These are phyloP conservation scores for Myriosclerotinia curreyana DNA, from an alignment of 2,329 filamentous ascomycete genomes.

Conservation along the genomic window DNA sequence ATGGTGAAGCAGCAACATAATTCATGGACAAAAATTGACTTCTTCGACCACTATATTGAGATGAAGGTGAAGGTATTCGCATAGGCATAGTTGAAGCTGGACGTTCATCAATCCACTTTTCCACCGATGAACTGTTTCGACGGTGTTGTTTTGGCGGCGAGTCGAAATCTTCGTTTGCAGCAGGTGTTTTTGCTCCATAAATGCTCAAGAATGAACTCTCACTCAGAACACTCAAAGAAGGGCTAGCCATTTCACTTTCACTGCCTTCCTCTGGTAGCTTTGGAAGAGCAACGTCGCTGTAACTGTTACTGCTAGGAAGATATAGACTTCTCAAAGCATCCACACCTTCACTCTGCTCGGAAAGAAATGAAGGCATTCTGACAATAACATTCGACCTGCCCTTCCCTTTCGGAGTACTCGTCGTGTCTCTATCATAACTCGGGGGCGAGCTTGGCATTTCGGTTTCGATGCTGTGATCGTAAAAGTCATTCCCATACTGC, in stretches of 20 bases:
- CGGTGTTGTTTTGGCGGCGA: constrained; percentile 26
- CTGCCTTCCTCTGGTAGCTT: constrained; percentile 44
- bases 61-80: constrained; percentile 11
- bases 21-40: constrained; percentile 48
- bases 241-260: constrained; percentile 49
- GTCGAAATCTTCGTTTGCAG: constrained; percentile 25
- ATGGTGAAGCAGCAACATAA: constrained; percentile 49
- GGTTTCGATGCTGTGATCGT: constrained; percentile 26
- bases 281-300: constrained; percentile 51
- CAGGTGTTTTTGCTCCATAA: constrained; percentile 50
- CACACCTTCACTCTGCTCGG: constrained; percentile 56
- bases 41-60: constrained; percentile 24
- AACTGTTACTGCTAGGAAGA: constrained; percentile 39
- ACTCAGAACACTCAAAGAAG: constrained; percentile 61
- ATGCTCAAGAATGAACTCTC: constrained; percentile 66
- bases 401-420: not conserved
- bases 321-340: constrained; percentile 61
- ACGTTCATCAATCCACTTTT: constrained; percentile 39
- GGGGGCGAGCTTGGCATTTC: constrained; percentile 34
- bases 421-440: constrained; percentile 20
- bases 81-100: constrained; percentile 26
- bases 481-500: constrained; percentile 31
- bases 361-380: constrained; percentile 64
- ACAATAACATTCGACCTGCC: constrained; percentile 43
- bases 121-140: constrained; percentile 31